Evolutionary conservation across 1,284 basidiomycete species (phyloP).

Genomic region (Rhodotorula mucilaginosa): DNA sequence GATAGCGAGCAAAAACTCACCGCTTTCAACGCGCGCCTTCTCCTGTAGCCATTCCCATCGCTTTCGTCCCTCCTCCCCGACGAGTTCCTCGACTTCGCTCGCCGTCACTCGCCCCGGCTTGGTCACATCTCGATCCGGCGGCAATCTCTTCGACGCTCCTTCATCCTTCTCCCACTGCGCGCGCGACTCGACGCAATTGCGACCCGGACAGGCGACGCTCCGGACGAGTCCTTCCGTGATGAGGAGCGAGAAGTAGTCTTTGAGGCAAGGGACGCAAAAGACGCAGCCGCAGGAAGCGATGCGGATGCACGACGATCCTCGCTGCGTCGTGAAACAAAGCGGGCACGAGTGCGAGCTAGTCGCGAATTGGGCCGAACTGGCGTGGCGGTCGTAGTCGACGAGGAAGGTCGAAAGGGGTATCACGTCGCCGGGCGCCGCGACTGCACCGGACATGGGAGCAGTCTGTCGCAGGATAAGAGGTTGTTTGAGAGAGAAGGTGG

Average conservation of each 20-base stretch:
- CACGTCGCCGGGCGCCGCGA: background rate
- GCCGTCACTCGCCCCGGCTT: conserved; percentile 29
- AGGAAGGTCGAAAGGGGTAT: background rate
- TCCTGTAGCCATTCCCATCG: conserved; percentile 71
- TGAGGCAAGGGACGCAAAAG: conserved; percentile 68
- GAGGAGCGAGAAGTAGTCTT: conserved; percentile 69
- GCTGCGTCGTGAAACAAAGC: conserved; percentile 57
- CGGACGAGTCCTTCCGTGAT: conserved; percentile 69
- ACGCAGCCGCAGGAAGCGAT: conserved; percentile 64
- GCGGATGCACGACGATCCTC: conserved; percentile 65
- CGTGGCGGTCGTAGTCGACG: background rate
- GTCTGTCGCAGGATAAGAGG: conserved; percentile 10
- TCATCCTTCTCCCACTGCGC: conserved; percentile 27
- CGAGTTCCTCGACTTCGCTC: conserved; percentile 53
- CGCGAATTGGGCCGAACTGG: conserved; percentile 1
- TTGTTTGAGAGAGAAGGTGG: conserved; percentile 13
- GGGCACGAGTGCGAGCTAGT: conserved; percentile 17
- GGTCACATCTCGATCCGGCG: background rate
- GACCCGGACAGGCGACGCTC: conserved; percentile 69
- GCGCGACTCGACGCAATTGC: conserved; percentile 44
- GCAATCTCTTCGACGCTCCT: background rate
- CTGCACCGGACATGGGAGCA: too few relatives aligned
- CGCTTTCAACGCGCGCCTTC: conserved; percentile 67
- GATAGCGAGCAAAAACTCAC: conserved; percentile 48
- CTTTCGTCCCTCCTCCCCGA: conserved; percentile 60